Conservation (phyloP, 768 basidiomycete species). For the Termitomyces bulborhizus region DNA sequence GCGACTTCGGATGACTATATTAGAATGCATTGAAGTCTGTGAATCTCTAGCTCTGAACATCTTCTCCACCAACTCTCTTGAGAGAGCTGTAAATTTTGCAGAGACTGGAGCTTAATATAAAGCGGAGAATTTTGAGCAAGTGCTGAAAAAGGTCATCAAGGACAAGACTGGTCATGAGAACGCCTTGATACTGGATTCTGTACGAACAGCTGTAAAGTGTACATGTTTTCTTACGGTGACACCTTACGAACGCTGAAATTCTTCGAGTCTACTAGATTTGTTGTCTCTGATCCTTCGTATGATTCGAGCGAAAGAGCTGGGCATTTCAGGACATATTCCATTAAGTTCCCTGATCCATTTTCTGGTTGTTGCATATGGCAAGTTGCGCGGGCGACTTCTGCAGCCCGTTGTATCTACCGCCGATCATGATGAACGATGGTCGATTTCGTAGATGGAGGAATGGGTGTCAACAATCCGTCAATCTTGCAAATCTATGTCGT, state of each 20-base stretch:
- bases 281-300: conserved; percentile 19
- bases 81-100: no score
- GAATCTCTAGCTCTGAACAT: no score
- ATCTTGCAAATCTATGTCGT: not conserved
- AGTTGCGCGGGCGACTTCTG: conserved; percentile 28
- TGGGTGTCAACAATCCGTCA: not conserved
- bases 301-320: conserved; percentile 20
- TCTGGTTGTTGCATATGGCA: conserved; percentile 26
- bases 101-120: no score
- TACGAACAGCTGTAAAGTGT: no score
- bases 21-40: no score
- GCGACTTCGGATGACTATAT: conserved; percentile 26
- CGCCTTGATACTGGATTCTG: no score
- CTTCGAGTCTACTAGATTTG: conserved; percentile 16
- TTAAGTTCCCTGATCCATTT: conserved; percentile 20
- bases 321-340: conserved; percentile 22
- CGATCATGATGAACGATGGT: conserved; percentile 16
- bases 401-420: conserved; percentile 26
- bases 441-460: conserved; percentile 25
- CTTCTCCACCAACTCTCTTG: no score
- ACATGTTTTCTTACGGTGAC: no score
- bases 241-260: not conserved
- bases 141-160: no score
- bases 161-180: no score
- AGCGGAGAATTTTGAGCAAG: no score